These are phyloP conservation scores for Thalassiosira delicatula DNA, from an alignment of 352 stramenopile genomes.

Conservation along the genomic window DNA sequence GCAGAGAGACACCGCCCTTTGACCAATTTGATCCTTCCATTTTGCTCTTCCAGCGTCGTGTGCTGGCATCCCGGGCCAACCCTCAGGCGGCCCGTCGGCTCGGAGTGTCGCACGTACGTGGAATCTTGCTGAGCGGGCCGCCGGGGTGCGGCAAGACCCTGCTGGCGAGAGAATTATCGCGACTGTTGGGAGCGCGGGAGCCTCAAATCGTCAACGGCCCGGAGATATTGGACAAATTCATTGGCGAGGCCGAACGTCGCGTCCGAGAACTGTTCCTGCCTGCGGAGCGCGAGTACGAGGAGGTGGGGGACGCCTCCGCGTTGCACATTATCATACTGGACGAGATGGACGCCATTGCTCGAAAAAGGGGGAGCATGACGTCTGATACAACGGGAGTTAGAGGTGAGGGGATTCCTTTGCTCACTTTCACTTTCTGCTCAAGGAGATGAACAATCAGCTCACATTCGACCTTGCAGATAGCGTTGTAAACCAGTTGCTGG, in stretches of 20 bases:
- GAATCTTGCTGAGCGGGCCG: slow-evolving; percentile 76
- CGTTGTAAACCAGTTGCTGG: slow-evolving; percentile 92
- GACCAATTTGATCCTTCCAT: no score
- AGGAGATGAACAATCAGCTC: no score
- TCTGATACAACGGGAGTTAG: slow-evolving; percentile 93
- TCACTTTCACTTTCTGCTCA: no score
- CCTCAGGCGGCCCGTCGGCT: no score
- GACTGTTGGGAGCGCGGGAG: slow-evolving; percentile 68
- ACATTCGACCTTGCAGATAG: no score
- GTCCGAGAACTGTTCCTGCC: slow-evolving; percentile 97
- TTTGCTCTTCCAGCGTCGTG: slow-evolving; percentile 43
- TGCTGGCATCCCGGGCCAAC: no score
- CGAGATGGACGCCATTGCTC: slow-evolving; percentile 83
- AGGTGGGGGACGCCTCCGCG: no score
- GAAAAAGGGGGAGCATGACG: slow-evolving; percentile 87
- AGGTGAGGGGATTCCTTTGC: no score
- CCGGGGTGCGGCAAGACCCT: slow-evolving; percentile 90
- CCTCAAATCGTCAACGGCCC: slow-evolving; percentile 97
- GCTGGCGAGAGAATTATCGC: slow-evolving; percentile 95
- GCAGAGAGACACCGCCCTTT: no score
- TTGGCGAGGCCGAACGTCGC: slow-evolving; percentile 96
- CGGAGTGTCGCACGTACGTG: slow-evolving; percentile 80
- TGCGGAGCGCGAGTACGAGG: slow-evolving; percentile 87
- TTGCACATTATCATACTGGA: slow-evolving; percentile 82
- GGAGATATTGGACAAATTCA: slow-evolving; percentile 98